Conservation (phyloP, 2,329 filamentous ascomycete species). For the Ceratocystis smalleyi region DNA sequence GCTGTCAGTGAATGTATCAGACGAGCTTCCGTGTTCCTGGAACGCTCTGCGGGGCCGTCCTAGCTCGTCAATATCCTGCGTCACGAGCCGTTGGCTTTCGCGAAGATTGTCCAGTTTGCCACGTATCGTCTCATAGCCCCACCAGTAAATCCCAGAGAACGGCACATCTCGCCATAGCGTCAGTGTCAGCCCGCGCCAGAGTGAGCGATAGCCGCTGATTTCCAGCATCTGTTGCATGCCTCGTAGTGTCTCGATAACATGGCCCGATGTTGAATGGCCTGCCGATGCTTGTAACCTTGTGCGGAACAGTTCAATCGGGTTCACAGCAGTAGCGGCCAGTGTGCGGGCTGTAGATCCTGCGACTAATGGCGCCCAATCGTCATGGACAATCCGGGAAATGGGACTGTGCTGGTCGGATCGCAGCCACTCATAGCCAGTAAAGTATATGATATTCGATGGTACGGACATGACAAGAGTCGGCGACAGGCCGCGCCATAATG, state of each 20-base stretch:
- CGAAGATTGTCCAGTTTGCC: conserved; percentile 49
- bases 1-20: conserved; percentile 69
- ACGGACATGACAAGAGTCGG: conserved; percentile 89
- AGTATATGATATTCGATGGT: conserved; percentile 94
- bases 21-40: conserved; percentile 53
- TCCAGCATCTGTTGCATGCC: conserved; percentile 68
- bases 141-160: conserved; percentile 96
- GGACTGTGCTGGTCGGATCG: conserved; percentile 60
- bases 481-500: conserved; percentile 85
- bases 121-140: conserved; percentile 80
- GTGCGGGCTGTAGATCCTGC: conserved; percentile 66
- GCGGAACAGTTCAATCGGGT: conserved; percentile 84
- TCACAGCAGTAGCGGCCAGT: conserved; percentile 66
- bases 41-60: conserved; percentile 31
- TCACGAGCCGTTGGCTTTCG: conserved; percentile 2
- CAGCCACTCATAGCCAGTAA: conserved; percentile 93
- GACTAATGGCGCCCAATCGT: conserved; percentile 62
- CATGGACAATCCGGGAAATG: conserved; percentile 45
- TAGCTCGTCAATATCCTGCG: conserved; percentile 12
- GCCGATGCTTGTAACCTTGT: conserved; percentile 76
- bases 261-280: conserved; percentile 42
- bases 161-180: conserved; percentile 95
- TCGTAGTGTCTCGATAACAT: conserved; percentile 63
- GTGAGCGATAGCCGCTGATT: conserved; percentile 56
- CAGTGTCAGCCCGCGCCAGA: conserved; percentile 81